phyloP scores from a whole-genome alignment of 1,284 basidiomycete genomes.

The Phellopilus nigrolimitatus region DNA sequence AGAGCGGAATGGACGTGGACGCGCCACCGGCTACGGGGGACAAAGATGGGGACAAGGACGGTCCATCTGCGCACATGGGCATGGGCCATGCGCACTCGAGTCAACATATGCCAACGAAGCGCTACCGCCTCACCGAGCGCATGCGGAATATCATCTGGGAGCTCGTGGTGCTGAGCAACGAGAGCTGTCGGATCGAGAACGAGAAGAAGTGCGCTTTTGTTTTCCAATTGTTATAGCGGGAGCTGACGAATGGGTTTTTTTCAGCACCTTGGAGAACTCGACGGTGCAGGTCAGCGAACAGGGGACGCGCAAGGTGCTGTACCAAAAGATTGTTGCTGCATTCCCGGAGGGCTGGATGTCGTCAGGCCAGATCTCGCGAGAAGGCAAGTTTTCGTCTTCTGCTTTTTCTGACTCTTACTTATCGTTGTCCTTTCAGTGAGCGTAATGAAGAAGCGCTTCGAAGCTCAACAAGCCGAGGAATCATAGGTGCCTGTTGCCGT shows the following conservation, averaged over 20 bases:
- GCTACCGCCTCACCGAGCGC: conserved; percentile 66
- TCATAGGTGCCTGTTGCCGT: background rate
- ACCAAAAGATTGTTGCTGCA: conserved; percentile 75
- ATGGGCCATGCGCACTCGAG: conserved; percentile 23
- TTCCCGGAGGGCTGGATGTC: conserved; percentile 75
- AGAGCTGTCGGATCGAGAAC: conserved; percentile 74
- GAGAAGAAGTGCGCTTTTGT: conserved; percentile 68
- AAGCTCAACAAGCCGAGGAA: conserved; percentile 21
- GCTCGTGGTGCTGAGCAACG: conserved; percentile 73
- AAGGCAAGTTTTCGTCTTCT: conserved; percentile 31
- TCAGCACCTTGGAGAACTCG: conserved; percentile 61
- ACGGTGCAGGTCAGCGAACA: conserved; percentile 73
- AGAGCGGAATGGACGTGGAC: conserved; percentile 33
- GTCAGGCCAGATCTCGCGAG: conserved; percentile 42
- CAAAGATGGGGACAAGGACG: conserved; percentile 6
- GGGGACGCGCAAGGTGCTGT: conserved; percentile 67
- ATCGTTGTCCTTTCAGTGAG: conserved; percentile 49
- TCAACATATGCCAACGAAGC: conserved; percentile 60
- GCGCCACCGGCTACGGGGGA: conserved; percentile 32
- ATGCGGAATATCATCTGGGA: conserved; percentile 78
- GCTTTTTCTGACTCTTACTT: conserved; percentile 30
- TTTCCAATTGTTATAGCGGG: conserved; percentile 6
- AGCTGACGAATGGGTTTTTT: conserved; percentile 10
- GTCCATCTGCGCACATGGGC: background rate
- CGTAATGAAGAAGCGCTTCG: conserved; percentile 59